Evolutionary conservation across 208 protist species (phyloP), one percentile per base, ranked within the genome.

Genomic region (Leishmania turanica): DNA sequence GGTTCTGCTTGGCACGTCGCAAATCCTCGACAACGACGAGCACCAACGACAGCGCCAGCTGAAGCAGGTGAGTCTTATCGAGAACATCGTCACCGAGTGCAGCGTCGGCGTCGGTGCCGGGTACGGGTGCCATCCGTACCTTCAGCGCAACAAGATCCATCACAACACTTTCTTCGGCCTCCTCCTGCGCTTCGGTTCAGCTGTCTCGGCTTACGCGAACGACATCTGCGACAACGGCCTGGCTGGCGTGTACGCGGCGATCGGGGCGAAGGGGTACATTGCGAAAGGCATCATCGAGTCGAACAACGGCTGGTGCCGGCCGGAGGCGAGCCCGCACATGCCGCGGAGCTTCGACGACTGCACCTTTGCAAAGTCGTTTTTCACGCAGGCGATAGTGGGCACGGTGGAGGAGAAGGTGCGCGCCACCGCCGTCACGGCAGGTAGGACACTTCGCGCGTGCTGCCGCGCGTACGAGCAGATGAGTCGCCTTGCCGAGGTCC

Each of bases 111-210:
- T 97, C 40, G 86, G 89, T 24, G 89, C 90, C 19, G 93, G 95
- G 53, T 87, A 91, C 82, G 84, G 83, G 53, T 95, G 90, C 75
- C 90, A 96, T 77, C 92, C 93, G 2, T 95, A 96, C 78, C 85
- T 97, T 2, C 77, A 94, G 65, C 69, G 81, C 42, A 96, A 94
- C 82, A 80, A 80, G 11, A 93, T 97, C 60, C 24, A 83, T 72
- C 79, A 92, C 17, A 97, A 96, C 81, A 80, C 84, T n/a, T 97
- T 96, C 77, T 91, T 97, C 77, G 95, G 95, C 4, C 82, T 97
- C n/a, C 80, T 96, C 42, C 80, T 97, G 17, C 95, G 95, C 40
- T 88, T 79, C 34, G 87, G 90, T 71, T 92, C 93, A 1, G 89
- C 89, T 27, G 90, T 91, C 17, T 90, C 93, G 64, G 87, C 89